Base-by-base conservation (phyloP, 2,329 filamentous ascomycete species). In the Teratosphaeria zuluensis region DNA sequence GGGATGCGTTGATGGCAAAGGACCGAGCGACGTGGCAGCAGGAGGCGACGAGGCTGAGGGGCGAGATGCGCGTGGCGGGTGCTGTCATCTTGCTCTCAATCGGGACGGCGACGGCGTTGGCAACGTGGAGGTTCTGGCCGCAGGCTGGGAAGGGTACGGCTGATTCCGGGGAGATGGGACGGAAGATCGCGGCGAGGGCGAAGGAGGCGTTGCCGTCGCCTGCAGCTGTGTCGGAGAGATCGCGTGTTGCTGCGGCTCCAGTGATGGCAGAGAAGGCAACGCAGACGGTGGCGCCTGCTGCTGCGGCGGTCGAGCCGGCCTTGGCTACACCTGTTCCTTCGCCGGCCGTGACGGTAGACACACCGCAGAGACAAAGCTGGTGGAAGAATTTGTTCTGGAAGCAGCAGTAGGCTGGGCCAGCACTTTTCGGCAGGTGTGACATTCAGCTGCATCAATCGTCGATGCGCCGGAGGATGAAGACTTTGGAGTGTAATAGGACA, bases 81-180 rank as follows among this genome's bases (percentile, higher is more conserved):
- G 54, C 60, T 4, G 56, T 59, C 53, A 63, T 68, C 51, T 16
- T 69, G 33, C 28, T 61, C 4, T 58, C 51, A 4, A 61, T 68
- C 4, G 64, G 57, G 2, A 58, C 58, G 2, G 65, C 66, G 7
- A 66, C 64, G 3, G 64, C 57, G 4, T 31, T 68, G 53, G 65
- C 60, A 16, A 64, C 62, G 53, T 68, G 64, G 61, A 57, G 61
- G n/a, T 66, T 68, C 24, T 67, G 66, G 67, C 65, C 66, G 31
- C 51, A 60, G 56, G 30, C 54, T 51, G 52, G 16, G 9, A 31
- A 14, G 7, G 19, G 12, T n/a, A 19, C 19, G 24, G 57, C 52
- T 42, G 65, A 67, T 35, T 61, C 61, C 3, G 63, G 55, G 4
- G 63, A 66, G 58, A 9, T 67, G 56, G 64, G 63, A 9, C 59